These are phyloP conservation scores for Scenedesmus sp. DNA, from an alignment of 163 green algal genomes.

Conservation along the genomic window DNA sequence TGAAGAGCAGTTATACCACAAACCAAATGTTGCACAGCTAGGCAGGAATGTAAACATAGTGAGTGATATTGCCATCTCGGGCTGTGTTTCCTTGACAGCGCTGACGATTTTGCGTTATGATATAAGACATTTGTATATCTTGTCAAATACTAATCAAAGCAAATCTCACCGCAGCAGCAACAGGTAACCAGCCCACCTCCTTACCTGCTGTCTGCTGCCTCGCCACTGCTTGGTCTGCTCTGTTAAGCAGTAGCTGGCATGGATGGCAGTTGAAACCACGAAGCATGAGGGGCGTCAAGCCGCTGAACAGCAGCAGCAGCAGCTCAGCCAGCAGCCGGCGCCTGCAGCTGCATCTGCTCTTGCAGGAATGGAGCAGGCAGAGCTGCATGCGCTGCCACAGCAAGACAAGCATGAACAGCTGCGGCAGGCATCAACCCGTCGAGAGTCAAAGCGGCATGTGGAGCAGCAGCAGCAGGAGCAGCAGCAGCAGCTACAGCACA, in stretches of 20 bases:
- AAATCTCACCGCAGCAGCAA: background rate
- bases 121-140: background rate
- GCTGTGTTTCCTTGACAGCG: background rate
- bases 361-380: background rate
- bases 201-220: background rate
- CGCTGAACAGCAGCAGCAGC: conserved; percentile 13
- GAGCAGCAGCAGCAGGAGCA: background rate
- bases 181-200: background rate
- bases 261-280: background rate
- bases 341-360: background rate
- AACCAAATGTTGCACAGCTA: background rate
- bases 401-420: background rate
- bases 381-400: background rate
- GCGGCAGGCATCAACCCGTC: background rate
- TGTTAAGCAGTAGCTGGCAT: background rate
- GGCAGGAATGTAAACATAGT: background rate
- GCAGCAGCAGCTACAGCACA: background rate
- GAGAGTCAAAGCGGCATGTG: background rate
- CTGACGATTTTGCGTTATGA: background rate
- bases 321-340: conserved; percentile 15
- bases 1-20: background rate
- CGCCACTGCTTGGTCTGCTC: background rate
- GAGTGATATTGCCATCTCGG: background rate
- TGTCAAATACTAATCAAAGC: too few relatives aligned
- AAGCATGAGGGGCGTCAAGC: background rate